These are phyloP conservation scores for Acer campestre DNA, from an alignment of 345 rosid genomes.

Conservation along the genomic window DNA sequence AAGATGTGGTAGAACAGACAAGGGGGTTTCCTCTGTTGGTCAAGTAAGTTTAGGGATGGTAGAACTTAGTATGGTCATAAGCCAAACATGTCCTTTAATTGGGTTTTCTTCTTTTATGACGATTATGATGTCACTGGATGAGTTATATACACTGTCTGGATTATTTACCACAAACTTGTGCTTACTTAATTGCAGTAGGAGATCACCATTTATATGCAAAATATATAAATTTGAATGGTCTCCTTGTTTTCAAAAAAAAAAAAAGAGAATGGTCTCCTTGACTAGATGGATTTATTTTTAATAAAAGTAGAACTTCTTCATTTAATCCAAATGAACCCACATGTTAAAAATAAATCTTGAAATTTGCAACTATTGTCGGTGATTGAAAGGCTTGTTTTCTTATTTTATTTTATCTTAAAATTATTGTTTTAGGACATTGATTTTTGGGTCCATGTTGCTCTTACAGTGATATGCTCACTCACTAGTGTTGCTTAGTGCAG, in stretches of 20 bases:
- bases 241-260: no score
- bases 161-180: neutral
- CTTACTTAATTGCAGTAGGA: neutral
- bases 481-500: neutral
- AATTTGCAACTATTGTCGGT: no score
- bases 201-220: neutral
- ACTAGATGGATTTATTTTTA: neutral
- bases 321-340: neutral
- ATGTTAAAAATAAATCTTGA: neutral
- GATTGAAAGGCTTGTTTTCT: no score
- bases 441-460: no score
- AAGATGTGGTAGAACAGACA: slow-evolving; percentile 96
- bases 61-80: neutral
- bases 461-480: no score
- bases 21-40: slow-evolving; percentile 92
- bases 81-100: neutral
- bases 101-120: neutral
- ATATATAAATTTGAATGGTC: neutral
- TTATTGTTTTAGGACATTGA: no score
- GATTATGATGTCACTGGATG: neutral
- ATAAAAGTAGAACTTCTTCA: neutral
- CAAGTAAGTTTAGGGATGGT: slow-evolving; percentile 55
- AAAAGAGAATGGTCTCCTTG: neutral
- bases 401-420: no score
- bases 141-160: neutral